Evolutionary conservation across 495 filamentous ascomycete species (phyloP).

Genomic region (Neurospora sp.): DNA sequence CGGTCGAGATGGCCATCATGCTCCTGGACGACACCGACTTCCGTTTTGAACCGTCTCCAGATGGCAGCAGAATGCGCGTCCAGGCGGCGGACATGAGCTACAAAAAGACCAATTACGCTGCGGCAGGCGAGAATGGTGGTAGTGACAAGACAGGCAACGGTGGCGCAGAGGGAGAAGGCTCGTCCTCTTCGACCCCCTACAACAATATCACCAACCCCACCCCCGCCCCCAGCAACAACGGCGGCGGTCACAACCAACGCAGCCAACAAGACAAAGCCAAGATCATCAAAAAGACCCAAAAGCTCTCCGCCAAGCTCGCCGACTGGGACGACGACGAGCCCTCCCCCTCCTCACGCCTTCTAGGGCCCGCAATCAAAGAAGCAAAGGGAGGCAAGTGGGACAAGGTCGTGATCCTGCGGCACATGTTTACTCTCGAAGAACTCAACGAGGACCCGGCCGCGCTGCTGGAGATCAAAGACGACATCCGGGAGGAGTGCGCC

Average conservation of each 20-base stretch:
- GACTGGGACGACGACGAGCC: slow-evolving; percentile 88
- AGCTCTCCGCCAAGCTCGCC: slow-evolving; percentile 76
- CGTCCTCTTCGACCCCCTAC: slow-evolving; percentile 26
- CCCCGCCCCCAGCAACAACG: slow-evolving; percentile 7
- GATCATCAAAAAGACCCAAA: slow-evolving; percentile 80
- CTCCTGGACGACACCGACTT: slow-evolving; percentile 88
- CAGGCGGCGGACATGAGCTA: slow-evolving; percentile 79
- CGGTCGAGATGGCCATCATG: slow-evolving; percentile 78
- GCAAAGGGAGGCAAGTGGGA: slow-evolving; percentile 55
- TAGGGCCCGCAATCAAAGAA: slow-evolving; percentile 8
- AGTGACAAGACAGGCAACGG: slow-evolving; percentile 11
- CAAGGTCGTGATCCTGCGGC: slow-evolving; percentile 77
- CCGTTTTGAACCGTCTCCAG: slow-evolving; percentile 40
- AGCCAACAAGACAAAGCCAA: slow-evolving; percentile 66
- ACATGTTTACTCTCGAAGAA: slow-evolving; percentile 89
- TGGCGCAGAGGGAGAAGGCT: slow-evolving; percentile 11
- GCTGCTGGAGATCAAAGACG: slow-evolving; percentile 84
- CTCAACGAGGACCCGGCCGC: slow-evolving; percentile 76
- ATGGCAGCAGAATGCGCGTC: slow-evolving; percentile 59
- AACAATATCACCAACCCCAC: slow-evolving; percentile 30
- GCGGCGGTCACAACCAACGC: slow-evolving; percentile 15
- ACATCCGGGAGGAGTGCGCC: slow-evolving; percentile 80
- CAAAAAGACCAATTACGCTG: slow-evolving; percentile 53
- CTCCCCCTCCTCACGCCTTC: slow-evolving; percentile 5
- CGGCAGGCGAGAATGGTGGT: slow-evolving; percentile 4